These are phyloP conservation scores for Chytriomyces sp. DNA, from an alignment of 192 early-diverging fungal species.

Conservation along the genomic window DNA sequence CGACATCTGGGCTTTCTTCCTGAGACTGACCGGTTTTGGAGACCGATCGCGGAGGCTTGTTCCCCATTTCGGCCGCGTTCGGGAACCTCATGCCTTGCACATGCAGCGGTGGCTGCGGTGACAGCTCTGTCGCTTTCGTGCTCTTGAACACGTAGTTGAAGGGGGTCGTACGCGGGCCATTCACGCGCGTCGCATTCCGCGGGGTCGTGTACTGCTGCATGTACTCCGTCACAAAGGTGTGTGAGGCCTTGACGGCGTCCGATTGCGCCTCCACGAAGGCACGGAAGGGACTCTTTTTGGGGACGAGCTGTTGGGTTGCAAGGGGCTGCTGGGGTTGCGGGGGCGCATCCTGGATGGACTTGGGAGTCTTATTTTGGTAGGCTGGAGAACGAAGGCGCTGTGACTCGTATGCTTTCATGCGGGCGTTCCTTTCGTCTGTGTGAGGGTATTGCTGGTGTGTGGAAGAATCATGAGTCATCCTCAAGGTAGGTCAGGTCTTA, in stretches of 20 bases:
- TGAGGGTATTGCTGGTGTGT: slow-evolving; percentile 14
- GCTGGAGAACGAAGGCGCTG: neutral
- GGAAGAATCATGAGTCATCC: neutral
- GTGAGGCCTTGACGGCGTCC: neutral
- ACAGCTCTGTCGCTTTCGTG: neutral
- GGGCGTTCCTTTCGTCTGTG: neutral
- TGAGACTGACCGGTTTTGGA: neutral
- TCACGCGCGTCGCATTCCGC: neutral
- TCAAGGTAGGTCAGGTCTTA: neutral
- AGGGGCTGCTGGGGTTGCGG: neutral
- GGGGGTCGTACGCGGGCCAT: neutral
- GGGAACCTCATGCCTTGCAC: too few species aligned
- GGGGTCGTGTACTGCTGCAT: slow-evolving; percentile 1
- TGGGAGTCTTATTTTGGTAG: neutral
- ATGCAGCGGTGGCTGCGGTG: slow-evolving; percentile 5
- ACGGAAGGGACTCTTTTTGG: slow-evolving; percentile 9
- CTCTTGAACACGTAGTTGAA: neutral
- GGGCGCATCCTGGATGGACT: neutral
- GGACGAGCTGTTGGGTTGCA: neutral
- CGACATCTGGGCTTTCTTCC: neutral
- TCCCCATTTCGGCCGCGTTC: neutral
- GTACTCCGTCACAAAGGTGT: slow-evolving; percentile 16
- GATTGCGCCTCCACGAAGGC: neutral
- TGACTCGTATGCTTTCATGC: slow-evolving; percentile 18
- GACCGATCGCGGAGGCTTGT: neutral